Percentiles rank a stretch among this genome's conserved stretches.
Conservation (phyloP, 129 eudicot genomes). For the sunflower (Helianthus annuus) region DNA sequence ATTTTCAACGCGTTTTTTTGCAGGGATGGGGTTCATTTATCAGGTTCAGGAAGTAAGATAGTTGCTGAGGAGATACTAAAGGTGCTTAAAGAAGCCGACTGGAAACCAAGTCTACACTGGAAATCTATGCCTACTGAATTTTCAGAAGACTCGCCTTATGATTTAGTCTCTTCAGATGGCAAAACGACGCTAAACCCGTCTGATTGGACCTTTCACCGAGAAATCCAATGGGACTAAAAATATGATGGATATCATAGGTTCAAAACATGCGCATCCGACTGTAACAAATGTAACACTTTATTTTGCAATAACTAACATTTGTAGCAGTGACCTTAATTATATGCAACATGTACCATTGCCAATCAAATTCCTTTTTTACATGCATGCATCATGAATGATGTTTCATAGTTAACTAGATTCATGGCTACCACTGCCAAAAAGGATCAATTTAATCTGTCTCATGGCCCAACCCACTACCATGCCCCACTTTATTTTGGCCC, state of each 20-base stretch:
- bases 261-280: neutral
- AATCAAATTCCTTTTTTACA: too few species aligned
- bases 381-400: too few species aligned
- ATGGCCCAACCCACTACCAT: too few species aligned
- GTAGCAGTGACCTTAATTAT: too few species aligned
- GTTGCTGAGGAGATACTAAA: conserved; percentile 80
- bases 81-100: conserved; percentile 80
- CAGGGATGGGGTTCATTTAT: conserved; percentile 92
- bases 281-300: too few species aligned
- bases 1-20: too few species aligned
- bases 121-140: conserved; percentile 84
- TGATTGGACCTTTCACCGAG: conserved; percentile 82
- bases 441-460: too few species aligned
- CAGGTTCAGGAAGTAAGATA: conserved; percentile 81
- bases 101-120: conserved; percentile 89
- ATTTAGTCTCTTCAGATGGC: conserved; percentile 74
- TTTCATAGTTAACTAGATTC: too few species aligned
- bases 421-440: too few species aligned
- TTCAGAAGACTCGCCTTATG: conserved; percentile 71
- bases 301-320: too few species aligned
- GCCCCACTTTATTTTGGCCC: too few species aligned
- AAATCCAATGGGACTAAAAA: conserved; percentile 71
- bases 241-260: neutral
- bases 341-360: too few species aligned
- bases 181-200: conserved; percentile 77